These are phyloP conservation scores for Plantago coronopus DNA, from an alignment of 305 asterid genomes.

Conservation along the genomic window DNA sequence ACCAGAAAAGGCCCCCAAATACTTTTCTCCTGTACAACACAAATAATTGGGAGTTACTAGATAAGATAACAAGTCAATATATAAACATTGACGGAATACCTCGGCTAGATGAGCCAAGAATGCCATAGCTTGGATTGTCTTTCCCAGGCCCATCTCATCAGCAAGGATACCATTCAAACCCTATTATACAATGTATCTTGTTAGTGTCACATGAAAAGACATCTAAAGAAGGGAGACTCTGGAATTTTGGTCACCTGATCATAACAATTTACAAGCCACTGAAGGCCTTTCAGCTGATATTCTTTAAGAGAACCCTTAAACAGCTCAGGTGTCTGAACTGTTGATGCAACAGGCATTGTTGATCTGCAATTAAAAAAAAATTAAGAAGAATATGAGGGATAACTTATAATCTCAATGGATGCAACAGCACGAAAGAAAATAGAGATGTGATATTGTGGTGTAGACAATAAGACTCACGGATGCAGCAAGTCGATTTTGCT, in stretches of 20 bases:
- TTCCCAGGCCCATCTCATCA: conserved; percentile 99
- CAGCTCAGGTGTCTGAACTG: conserved; percentile 85
- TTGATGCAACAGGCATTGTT: conserved; percentile 94
- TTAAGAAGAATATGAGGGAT: conserved; percentile 11
- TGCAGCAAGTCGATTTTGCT: conserved; percentile 84
- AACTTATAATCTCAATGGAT: not conserved
- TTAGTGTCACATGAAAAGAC: conserved; percentile 22
- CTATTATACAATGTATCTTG: conserved; percentile 30
- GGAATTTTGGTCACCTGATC: conserved; percentile 64
- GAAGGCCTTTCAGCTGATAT: conserved; percentile 94
- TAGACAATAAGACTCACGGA: conserved; percentile 61
- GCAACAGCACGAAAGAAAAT: not conserved
- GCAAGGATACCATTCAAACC: conserved; percentile 99
- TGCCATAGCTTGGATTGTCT: conserved; percentile 98
- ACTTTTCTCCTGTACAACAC: conserved; percentile 66
- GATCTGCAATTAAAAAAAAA: conserved; percentile 48
- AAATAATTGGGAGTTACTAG: conserved; percentile 26
- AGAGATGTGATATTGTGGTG: not conserved
- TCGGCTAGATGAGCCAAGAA: conserved; percentile 98
- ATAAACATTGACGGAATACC: conserved; percentile 40
- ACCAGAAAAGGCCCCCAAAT: conserved; percentile 99
- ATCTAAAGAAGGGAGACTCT: conserved; percentile 18
- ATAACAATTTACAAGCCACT: conserved; percentile 99
- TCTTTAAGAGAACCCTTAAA: conserved; percentile 94
- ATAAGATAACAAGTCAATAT: conserved; percentile 17